Conservation (phyloP, 257 asterid species). For the Vinca minor region DNA sequence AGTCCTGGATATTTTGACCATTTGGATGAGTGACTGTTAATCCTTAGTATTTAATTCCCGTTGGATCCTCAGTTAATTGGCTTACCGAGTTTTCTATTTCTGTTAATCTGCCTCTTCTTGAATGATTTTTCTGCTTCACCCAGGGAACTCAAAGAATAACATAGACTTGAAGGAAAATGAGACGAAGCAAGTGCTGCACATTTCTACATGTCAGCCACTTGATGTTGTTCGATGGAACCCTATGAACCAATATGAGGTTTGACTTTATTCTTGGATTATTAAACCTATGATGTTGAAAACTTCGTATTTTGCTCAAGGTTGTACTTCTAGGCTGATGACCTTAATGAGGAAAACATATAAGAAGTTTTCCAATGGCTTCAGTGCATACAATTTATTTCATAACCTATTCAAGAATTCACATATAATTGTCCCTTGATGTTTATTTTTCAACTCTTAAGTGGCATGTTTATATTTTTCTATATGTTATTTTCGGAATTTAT, state of each 20-base stretch:
- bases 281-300: background rate
- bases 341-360: background rate
- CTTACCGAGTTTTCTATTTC: background rate
- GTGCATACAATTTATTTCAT: background rate
- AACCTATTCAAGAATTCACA: background rate
- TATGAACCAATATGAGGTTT: slow-evolving; percentile 85
- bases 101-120: background rate
- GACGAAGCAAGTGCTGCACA: slow-evolving; percentile 66
- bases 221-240: slow-evolving; percentile 82
- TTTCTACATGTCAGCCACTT: slow-evolving; percentile 48
- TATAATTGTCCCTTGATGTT: background rate
- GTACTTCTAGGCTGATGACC: too few species aligned
- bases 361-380: background rate
- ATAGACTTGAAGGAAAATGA: slow-evolving; percentile 56
- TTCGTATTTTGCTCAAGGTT: background rate
- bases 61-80: background rate
- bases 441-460: too few species aligned
- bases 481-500: too few species aligned
- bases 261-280: too few species aligned
- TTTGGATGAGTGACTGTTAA: background rate
- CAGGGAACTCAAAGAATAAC: slow-evolving; percentile 21
- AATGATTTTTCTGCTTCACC: background rate
- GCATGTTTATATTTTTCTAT: background rate
- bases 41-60: background rate
- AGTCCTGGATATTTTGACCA: background rate